phyloP scores from a whole-genome alignment of 768 basidiomycete species.

The Russula olivacea region DNA sequence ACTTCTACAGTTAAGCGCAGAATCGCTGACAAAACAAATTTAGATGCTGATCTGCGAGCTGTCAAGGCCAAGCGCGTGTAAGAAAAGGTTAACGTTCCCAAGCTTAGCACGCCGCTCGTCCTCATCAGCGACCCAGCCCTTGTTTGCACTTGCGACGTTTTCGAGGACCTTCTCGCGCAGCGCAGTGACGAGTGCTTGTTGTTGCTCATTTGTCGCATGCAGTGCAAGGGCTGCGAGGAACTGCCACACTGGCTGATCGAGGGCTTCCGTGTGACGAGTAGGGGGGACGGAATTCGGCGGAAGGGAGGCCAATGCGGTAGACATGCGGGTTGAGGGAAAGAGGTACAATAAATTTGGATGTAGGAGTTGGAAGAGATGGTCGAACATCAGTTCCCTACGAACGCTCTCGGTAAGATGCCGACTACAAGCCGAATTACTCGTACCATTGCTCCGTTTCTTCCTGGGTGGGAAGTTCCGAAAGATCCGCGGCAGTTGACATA shows the following conservation, averaged over 20 bases:
- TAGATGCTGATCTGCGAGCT: slow-evolving; percentile 55
- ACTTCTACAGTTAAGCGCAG: slow-evolving; percentile 20
- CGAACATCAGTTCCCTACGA: slow-evolving; percentile 78
- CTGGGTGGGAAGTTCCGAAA: slow-evolving; percentile 50
- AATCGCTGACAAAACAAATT: slow-evolving; percentile 17
- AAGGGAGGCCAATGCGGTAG: slow-evolving; percentile 33
- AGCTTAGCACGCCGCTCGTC: slow-evolving; percentile 70
- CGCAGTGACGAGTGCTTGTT: slow-evolving; percentile 76
- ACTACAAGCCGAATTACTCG: slow-evolving; percentile 10
- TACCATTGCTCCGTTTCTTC: slow-evolving; percentile 83
- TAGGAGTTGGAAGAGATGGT: slow-evolving; percentile 78
- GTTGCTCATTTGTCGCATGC: slow-evolving; percentile 79
- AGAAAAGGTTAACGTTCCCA: slow-evolving; percentile 88
- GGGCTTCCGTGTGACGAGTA: slow-evolving; percentile 47
- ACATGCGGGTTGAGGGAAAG: slow-evolving; percentile 85
- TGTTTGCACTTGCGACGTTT: slow-evolving; percentile 74
- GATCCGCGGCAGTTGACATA: slow-evolving; percentile 45
- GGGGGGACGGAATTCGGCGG: slow-evolving; percentile 35
- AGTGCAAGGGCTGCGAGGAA: slow-evolving; percentile 87
- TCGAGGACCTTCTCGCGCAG: slow-evolving; percentile 92
- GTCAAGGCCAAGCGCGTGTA: slow-evolving; percentile 71
- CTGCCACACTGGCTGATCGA: slow-evolving; percentile 93
- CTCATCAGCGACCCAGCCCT: slow-evolving; percentile 71
- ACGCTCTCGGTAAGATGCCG: slow-evolving; percentile 9
- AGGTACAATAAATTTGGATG: slow-evolving; percentile 68